phyloP scores from a whole-genome alignment of 768 basidiomycete species.

The Glaciozyma martinii region DNA sequence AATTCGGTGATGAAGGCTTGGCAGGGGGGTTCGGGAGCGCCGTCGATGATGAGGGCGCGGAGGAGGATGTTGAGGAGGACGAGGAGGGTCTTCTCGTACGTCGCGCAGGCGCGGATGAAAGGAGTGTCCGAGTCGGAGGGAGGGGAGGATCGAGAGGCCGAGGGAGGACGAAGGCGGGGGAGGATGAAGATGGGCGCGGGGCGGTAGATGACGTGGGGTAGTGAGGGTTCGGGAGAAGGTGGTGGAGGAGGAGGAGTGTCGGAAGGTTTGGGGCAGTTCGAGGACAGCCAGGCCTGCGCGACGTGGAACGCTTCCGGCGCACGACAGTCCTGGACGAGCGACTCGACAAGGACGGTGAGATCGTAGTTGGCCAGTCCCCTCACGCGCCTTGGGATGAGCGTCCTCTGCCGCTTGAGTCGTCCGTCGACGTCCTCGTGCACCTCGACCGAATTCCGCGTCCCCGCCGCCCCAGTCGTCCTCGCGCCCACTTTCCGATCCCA shows the following conservation, averaged over 20 bases:
- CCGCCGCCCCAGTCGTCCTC: too few relatives aligned
- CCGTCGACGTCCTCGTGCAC: background rate
- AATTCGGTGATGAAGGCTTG: slow-evolving; percentile 1
- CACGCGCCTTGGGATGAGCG: background rate
- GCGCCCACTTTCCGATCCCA: too few relatives aligned
- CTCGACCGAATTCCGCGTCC: background rate
- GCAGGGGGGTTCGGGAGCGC: slow-evolving; percentile 3
- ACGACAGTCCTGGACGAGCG: slow-evolving; percentile 4
- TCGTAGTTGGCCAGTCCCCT: background rate
- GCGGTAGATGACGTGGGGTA: background rate
- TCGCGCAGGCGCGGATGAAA: background rate
- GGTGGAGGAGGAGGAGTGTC: background rate
- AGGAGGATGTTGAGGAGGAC: slow-evolving; percentile 46
- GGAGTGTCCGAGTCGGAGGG: slow-evolving; percentile 35
- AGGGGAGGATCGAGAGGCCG: slow-evolving; percentile 38
- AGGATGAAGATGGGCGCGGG: background rate
- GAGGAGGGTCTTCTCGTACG: slow-evolving; percentile 48
- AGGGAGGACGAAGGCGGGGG: background rate
- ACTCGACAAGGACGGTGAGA: slow-evolving; percentile 8
- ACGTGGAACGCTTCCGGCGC: slow-evolving; percentile 3
- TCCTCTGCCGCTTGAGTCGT: too few relatives aligned
- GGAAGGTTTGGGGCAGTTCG: background rate
- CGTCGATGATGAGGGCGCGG: slow-evolving; percentile 50
- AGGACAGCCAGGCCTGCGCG: slow-evolving; percentile 13
- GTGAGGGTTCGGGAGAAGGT: background rate